Evolutionary conservation across 1,139 yeast genomes (phyloP).

Genomic region (Protomyces arabidopsidicola): DNA sequence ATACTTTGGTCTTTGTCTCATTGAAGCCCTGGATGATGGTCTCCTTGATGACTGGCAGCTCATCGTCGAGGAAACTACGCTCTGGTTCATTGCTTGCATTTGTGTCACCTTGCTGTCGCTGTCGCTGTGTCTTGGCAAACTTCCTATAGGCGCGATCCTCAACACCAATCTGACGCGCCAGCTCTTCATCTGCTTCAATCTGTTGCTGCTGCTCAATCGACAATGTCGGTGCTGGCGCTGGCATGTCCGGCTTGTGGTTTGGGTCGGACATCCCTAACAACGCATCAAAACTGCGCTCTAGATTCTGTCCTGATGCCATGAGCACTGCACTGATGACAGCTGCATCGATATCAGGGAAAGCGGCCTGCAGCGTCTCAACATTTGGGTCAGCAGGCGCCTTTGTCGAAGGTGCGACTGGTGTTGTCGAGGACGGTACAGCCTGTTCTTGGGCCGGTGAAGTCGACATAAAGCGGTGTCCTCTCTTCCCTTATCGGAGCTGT

Average conservation of each 20-base stretch:
- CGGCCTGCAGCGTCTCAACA: slow-evolving; percentile 48
- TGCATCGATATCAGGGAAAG: slow-evolving; percentile 73
- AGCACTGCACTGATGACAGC: slow-evolving; percentile 69
- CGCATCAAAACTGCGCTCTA: slow-evolving; percentile 87
- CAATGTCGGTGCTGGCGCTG: slow-evolving; percentile 37
- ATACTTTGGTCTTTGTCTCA: slow-evolving; percentile 66
- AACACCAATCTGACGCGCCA: slow-evolving; percentile 61
- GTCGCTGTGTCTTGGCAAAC: slow-evolving; percentile 37
- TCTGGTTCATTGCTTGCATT: slow-evolving; percentile 35
- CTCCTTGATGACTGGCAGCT: slow-evolving; percentile 62
- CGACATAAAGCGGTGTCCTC: too few relatives aligned
- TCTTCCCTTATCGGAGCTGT: too few relatives aligned
- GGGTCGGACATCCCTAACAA: slow-evolving; percentile 78
- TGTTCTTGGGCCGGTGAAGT: not conserved
- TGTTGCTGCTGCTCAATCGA: slow-evolving; percentile 40
- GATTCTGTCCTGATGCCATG: slow-evolving; percentile 74
- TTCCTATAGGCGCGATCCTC: slow-evolving; percentile 36
- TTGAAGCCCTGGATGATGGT: slow-evolving; percentile 71
- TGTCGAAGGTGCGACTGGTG: not conserved
- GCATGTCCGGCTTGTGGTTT: slow-evolving; percentile 57
- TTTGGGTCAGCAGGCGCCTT: slow-evolving; percentile 19
- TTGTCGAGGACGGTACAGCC: not conserved
- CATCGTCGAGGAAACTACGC: slow-evolving; percentile 60
- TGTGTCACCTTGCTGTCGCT: not conserved
- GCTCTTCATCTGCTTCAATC: slow-evolving; percentile 69